Conservation (phyloP, 139 green algal genomes). For the Picochlorum sp. region DNA sequence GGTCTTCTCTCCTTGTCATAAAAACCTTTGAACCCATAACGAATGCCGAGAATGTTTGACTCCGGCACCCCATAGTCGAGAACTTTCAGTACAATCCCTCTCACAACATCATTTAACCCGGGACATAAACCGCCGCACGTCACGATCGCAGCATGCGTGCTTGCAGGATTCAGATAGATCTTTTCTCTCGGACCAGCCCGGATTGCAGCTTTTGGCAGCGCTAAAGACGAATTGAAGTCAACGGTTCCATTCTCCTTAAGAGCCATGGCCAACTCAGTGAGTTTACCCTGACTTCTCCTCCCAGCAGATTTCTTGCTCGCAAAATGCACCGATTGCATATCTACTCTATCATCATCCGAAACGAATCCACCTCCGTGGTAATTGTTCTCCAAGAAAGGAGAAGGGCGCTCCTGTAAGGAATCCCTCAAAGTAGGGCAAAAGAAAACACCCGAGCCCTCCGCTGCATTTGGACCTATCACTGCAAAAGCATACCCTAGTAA, state of each 20-base stretch:
- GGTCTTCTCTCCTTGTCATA: constrained; percentile 57
- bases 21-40: constrained; percentile 77
- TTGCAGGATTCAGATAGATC: constrained; percentile 74
- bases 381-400: constrained; percentile 16
- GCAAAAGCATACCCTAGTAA: too few relatives aligned
- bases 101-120: constrained; percentile 93
- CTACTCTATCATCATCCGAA: constrained; percentile 20
- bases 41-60: constrained; percentile 81
- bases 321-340: constrained; percentile 22
- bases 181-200: constrained; percentile 15
- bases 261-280: neutral
- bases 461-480: neutral
- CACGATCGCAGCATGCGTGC: constrained; percentile 63
- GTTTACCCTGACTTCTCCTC: neutral
- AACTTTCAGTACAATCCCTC: constrained; percentile 52
- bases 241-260: neutral
- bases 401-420: constrained; percentile 4
- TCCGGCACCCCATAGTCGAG: constrained; percentile 80
- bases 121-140: constrained; percentile 96
- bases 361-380: constrained; percentile 25
- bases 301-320: constrained; percentile 4
- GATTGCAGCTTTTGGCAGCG: constrained; percentile 9
- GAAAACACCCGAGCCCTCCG: neutral
- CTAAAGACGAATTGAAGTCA: neutral
- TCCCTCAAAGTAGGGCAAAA: constrained; percentile 14